Conservation (phyloP, 176 grass and related monocot genomes). For the Panicum miliaceum region DNA sequence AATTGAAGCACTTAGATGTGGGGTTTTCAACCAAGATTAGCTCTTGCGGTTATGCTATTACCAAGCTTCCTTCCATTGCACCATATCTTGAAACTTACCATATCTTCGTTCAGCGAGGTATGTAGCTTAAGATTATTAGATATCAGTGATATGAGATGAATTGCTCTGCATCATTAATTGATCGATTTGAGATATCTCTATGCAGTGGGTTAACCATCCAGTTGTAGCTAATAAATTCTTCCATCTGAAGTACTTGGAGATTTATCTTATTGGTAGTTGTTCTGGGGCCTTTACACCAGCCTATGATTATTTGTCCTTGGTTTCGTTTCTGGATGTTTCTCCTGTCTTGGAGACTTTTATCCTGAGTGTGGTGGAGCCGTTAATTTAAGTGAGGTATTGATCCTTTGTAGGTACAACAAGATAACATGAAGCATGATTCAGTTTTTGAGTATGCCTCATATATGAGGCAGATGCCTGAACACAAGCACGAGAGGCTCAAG, state of each 20-base stretch:
- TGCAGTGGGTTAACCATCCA: neutral
- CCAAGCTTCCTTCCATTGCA: conserved; percentile 6
- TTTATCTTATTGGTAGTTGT: neutral
- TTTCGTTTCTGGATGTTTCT: conserved; percentile 10
- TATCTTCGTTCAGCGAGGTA: neutral
- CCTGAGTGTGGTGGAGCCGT: neutral
- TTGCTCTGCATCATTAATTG: neutral
- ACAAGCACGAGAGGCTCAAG: conserved; percentile 1
- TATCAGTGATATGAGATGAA: neutral
- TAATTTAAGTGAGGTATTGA: neutral
- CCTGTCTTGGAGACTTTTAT: conserved; percentile 2
- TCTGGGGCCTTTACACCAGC: neutral
- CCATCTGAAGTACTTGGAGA: conserved; percentile 1
- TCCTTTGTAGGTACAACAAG: neutral
- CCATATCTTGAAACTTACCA: neutral
- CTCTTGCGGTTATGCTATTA: neutral
- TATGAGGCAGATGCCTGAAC: neutral
- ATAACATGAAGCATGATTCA: neutral
- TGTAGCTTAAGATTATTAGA: neutral
- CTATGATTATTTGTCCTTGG: conserved; percentile 20
- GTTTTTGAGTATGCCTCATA: neutral
- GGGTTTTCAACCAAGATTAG: neutral
- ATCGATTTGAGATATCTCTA: neutral
- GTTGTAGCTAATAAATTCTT: neutral
- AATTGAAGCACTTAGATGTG: neutral